These are phyloP conservation scores for Metschnikowia reukaufii DNA, from an alignment of 805 yeast species.

Conservation along the genomic window DNA sequence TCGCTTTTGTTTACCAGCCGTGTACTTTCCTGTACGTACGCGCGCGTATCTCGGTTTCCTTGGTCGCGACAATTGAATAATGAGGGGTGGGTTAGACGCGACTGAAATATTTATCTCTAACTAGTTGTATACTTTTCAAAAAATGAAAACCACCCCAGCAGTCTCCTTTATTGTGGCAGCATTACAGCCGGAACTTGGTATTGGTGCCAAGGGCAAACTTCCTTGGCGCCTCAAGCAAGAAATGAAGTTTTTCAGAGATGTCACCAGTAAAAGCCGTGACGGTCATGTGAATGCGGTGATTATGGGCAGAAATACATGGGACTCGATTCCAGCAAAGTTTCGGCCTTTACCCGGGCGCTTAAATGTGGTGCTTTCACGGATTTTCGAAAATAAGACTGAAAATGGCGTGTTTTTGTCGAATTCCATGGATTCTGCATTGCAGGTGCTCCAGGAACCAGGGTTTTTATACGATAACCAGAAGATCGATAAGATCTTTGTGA, in stretches of 20 bases:
- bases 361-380: conserved; percentile 73
- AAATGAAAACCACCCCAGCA: conserved; percentile 16
- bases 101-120: not conserved
- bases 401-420: conserved; percentile 30
- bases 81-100: conserved; percentile 1
- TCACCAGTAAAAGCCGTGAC: conserved; percentile 51
- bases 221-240: conserved; percentile 90
- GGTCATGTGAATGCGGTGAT: conserved; percentile 68
- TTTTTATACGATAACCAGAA: conserved; percentile 7
- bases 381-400: conserved; percentile 22
- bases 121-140: not conserved
- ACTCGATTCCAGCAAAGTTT: conserved; percentile 81
- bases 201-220: conserved; percentile 74
- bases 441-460: conserved; percentile 26
- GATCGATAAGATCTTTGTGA: conserved; percentile 68
- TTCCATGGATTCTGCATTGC: conserved; percentile 35
- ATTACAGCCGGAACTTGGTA: conserved; percentile 74
- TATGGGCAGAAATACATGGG: conserved; percentile 98
- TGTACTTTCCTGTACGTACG: conserved; percentile 4
- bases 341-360: conserved; percentile 76
- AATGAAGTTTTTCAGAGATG: conserved; percentile 78
- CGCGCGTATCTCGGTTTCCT: not conserved
- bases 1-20: conserved; percentile 8
- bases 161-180: conserved; percentile 78
- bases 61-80: not conserved